phyloP scores from a whole-genome alignment of 139 green algal genomes.

The Chlorella sorokiniana region DNA sequence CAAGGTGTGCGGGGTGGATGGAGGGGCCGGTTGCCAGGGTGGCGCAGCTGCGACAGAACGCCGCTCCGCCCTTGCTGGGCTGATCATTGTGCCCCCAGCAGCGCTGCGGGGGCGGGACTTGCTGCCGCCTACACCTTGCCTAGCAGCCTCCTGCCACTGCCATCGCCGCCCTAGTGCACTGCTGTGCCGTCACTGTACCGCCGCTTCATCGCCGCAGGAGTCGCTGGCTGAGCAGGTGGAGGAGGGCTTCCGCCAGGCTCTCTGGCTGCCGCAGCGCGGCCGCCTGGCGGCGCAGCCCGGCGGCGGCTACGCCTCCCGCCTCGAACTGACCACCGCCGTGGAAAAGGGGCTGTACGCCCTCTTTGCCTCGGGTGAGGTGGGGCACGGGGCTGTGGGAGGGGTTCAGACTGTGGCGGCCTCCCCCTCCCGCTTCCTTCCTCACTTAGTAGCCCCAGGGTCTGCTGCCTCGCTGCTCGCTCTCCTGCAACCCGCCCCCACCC shows the following conservation, averaged over 20 bases:
- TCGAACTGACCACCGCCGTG: conserved; percentile 48
- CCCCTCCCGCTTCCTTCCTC: neutral
- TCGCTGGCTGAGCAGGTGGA: conserved; percentile 64
- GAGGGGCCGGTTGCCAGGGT: too few relatives aligned
- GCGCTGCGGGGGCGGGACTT: too few relatives aligned
- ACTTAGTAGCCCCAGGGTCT: too few relatives aligned
- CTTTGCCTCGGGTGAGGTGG: conserved; percentile 33
- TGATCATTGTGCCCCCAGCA: too few relatives aligned
- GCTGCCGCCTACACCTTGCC: too few relatives aligned
- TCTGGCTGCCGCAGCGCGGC: conserved; percentile 31
- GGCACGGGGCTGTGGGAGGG: too few relatives aligned
- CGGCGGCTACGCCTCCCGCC: conserved; percentile 32
- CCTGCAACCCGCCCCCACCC: neutral
- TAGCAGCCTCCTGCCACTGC: too few relatives aligned
- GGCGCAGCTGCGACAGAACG: too few relatives aligned
- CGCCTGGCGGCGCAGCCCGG: neutral
- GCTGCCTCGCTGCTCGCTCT: neutral
- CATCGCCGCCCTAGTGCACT: too few relatives aligned
- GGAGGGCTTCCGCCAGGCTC: conserved; percentile 43
- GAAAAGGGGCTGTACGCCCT: conserved; percentile 50
- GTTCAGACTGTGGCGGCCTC: neutral
- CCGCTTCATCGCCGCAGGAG: conserved; percentile 46
- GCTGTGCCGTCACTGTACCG: too few relatives aligned
- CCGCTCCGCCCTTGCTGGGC: too few relatives aligned
- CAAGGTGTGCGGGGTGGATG: conserved; percentile 35